Base-by-base conservation (phyloP, 2,329 filamentous ascomycete species). In the Talaromyces sp. region DNA sequence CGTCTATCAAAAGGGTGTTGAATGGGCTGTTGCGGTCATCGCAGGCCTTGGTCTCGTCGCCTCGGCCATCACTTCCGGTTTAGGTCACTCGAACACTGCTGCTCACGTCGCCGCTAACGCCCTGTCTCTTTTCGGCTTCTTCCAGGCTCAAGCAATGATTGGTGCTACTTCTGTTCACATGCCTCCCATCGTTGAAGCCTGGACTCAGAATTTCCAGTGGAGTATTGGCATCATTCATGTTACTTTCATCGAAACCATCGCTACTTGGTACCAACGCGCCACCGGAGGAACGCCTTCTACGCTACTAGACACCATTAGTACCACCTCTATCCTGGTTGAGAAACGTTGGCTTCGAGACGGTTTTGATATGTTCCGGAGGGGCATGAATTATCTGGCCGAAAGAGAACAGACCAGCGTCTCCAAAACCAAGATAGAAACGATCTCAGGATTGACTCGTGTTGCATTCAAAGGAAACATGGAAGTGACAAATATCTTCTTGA, bases 201-300 rank as follows among this genome's bases (percentile, higher is more conserved):
- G 93, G 93, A 96, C 92, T 1, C 92, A 97, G 77, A 93, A 97
- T 77, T 97, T 97, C 79, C 90, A 95, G 72, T 97, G 93, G 93
- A 95, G 89, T 70, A 94, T 97, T 91, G 93, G 93, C 68, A 92
- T 97, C 68, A 96, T 97, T 69, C 85, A 85, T 56, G 83, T 97
- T 48, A 81, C 81, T n/a, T 97, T 96, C 74, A 84, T 97, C 78
- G 91, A 97, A 78, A 81, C 81, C 54, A 90, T 96, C 70, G 90
- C 91, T 63, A 96, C 92, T 38, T 97, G 93, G 93, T 97, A 97
- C 73, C 92, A 96, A 77, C 89, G 92, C 63, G 85, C 93, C 3
- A 97, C 93, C 2, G 93, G 93, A 57, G 93, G 93, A 64, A 91
- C 84, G 0, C 90, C 93, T 0, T 87, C 91, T 3, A 89, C 86